Evolutionary conservation across 352 stramenopile species (phyloP).

Genomic region (Phytophthora tentaculata): DNA sequence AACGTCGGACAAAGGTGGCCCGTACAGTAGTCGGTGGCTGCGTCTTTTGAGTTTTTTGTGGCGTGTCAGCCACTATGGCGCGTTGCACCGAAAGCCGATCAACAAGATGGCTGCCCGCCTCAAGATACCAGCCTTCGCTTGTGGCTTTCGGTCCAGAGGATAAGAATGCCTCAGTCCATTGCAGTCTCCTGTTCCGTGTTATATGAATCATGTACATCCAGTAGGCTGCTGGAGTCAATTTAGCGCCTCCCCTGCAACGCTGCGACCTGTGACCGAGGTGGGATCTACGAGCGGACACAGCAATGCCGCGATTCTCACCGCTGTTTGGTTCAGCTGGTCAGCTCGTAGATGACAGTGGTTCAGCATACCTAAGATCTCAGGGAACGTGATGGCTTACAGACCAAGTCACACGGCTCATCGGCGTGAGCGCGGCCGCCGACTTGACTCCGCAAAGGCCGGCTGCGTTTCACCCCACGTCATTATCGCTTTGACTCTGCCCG

Average conservation of each 20-base stretch:
- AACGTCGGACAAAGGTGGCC: neutral
- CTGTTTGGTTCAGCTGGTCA: slow-evolving; percentile 11
- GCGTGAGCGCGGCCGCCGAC: slow-evolving; percentile 27
- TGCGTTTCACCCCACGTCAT: slow-evolving; percentile 29
- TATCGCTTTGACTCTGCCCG: slow-evolving; percentile 18
- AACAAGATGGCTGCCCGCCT: slow-evolving; percentile 9
- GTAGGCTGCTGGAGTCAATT: slow-evolving; percentile 16
- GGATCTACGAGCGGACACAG: slow-evolving; percentile 7
- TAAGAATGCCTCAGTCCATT: slow-evolving; percentile 2
- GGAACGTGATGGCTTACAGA: slow-evolving; percentile 30
- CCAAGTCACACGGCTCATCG: slow-evolving; percentile 35
- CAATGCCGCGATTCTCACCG: slow-evolving; percentile 6
- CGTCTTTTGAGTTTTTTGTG: slow-evolving; percentile 5
- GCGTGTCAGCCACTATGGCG: neutral
- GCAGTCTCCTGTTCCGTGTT: neutral
- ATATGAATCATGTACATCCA: slow-evolving; percentile 1
- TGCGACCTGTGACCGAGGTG: slow-evolving; percentile 18
- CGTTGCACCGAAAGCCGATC: slow-evolving; percentile 17
- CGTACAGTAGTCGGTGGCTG: neutral
- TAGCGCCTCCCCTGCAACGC: slow-evolving; percentile 12
- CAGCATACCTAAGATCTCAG: slow-evolving; percentile 34
- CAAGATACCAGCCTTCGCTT: slow-evolving; percentile 2
- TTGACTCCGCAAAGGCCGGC: neutral
- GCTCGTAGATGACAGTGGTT: slow-evolving; percentile 21
- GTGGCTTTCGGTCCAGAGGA: slow-evolving; percentile 14